Conservation (phyloP, 495 filamentous ascomycete species). For the Barbatosphaeria neglecta region DNA sequence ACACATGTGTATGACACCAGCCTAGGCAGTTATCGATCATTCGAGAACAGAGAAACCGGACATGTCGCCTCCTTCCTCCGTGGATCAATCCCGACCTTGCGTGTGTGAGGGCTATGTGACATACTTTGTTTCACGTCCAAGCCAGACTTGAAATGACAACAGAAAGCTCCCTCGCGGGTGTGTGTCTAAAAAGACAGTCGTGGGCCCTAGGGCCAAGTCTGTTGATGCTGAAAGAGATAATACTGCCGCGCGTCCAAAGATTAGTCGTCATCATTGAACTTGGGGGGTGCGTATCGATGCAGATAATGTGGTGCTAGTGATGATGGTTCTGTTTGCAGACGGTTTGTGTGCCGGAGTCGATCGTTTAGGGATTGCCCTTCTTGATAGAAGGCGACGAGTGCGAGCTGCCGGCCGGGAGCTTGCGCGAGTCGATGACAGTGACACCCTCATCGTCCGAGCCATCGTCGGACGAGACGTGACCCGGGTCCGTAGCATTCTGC, state of each 20-base stretch:
- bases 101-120: background rate
- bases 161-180: background rate
- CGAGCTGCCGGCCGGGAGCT: slow-evolving; percentile 35
- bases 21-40: background rate
- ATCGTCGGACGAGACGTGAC: slow-evolving; percentile 26
- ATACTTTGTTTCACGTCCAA: background rate
- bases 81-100: background rate
- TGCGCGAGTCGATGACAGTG: slow-evolving; percentile 39
- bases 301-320: background rate
- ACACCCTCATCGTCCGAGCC: slow-evolving; percentile 32
- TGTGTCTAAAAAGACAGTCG: background rate
- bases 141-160: background rate
- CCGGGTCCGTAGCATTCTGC: slow-evolving; percentile 11
- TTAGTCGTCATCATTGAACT: background rate
- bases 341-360: slow-evolving; percentile 1
- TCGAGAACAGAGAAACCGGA: background rate
- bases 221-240: slow-evolving; percentile 1
- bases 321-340: background rate
- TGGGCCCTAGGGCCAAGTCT: background rate
- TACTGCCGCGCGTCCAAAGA: background rate
- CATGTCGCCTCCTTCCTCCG: background rate
- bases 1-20: background rate
- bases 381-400: slow-evolving; percentile 38
- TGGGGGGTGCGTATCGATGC: background rate
- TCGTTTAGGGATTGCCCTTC: slow-evolving; percentile 23